A percentile compares a stretch with the other conserved stretches of the same genome.
Conservation (phyloP, 306 rosid genomes). For the Sesbania bispinosa region DNA sequence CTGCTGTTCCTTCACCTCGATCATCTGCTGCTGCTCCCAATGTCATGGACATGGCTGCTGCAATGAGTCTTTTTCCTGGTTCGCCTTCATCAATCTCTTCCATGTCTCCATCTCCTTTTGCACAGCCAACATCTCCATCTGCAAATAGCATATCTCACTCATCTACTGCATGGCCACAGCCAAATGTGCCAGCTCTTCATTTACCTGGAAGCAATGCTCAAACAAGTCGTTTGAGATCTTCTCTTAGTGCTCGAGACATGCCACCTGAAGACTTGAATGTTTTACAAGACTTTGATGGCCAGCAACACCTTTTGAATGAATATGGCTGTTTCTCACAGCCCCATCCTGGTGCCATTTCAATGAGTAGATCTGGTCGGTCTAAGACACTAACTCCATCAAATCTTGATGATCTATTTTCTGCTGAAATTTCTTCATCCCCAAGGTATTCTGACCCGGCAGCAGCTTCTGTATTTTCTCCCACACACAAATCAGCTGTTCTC, state of each 20-base stretch:
- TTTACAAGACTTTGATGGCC: constrained; percentile 58
- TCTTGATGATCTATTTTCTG: constrained; percentile 78
- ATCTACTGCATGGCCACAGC: constrained; percentile 64
- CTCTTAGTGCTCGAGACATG: constrained; percentile 80
- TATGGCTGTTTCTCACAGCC: constrained; percentile 62
- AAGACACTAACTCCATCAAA: constrained; percentile 76
- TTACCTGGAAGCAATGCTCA: constrained; percentile 81
- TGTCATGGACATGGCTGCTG: constrained; percentile 97
- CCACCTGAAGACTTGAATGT: constrained; percentile 47
- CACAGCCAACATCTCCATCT: constrained; percentile 78
- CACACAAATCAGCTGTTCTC: constrained; percentile 66
- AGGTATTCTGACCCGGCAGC: constrained; percentile 64
- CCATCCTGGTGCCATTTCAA: constrained; percentile 40
- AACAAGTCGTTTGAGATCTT: constrained; percentile 83
- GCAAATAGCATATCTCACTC: constrained; percentile 55
- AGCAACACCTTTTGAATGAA: constrained; percentile 65
- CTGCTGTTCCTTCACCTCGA: constrained; percentile 82
- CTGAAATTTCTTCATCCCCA: constrained; percentile 74
- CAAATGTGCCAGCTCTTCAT: constrained; percentile 84
- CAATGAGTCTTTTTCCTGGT: constrained; percentile 74
- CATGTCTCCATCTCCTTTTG: constrained; percentile 74
- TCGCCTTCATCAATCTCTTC: constrained; percentile 77
- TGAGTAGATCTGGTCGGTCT: constrained; percentile 55
- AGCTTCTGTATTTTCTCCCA: constrained; percentile 67
- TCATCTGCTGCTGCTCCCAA: constrained; percentile 57